Base-by-base conservation (phyloP, 2,329 filamentous ascomycete genomes). In the Talaromyces marneffei region DNA sequence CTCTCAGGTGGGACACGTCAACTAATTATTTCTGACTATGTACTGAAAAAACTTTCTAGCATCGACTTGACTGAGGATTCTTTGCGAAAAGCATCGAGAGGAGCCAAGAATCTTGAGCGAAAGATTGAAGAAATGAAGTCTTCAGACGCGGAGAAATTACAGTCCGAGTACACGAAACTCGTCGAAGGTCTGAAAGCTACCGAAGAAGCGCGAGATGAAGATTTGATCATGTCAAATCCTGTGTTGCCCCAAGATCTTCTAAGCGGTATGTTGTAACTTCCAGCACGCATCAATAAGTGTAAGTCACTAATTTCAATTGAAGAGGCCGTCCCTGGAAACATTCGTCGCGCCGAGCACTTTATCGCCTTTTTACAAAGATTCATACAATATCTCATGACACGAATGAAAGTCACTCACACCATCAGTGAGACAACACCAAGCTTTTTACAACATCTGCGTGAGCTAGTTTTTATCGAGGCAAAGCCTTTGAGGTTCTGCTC, bases 11-110 rank as follows among this genome's bases (percentile, higher is more conserved):
- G 37, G 56, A 29, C 33, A 18, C 9, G n/a, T 52, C 35, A n/a
- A 20, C 40, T 20, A 9, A 52, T 18, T 40, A 2, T 7, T 23
- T 33, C n/a, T 35, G 8, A 39, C 2, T 10, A 14, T 37, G 40
- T 12, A 6, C 59, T 61, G 25, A 61, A 23, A 35, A 12, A 25
- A 33, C 2, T 10, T 79, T 97, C 12, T n/a, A 99, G 94, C 71
- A 97, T 96, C 44, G 94, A 99, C 70, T 85, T 99, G 61, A 97
- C 93, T 0, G 92, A 99, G 72, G 94, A 97, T 67, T 97, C 93
- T 0, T 75, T 99, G 58, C 86, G 92, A 23, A 96, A 91, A 77
- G 94, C 94, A 20, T 92, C 92, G 1, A 84, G 92, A 66, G 94
- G 94, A 4, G 95, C 93, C 12, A 88, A 88, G 66, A 97, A 96